Evolutionary conservation across 2,329 filamentous ascomycete genomes (phyloP).

Genomic region (Alternaria brassicae): DNA sequence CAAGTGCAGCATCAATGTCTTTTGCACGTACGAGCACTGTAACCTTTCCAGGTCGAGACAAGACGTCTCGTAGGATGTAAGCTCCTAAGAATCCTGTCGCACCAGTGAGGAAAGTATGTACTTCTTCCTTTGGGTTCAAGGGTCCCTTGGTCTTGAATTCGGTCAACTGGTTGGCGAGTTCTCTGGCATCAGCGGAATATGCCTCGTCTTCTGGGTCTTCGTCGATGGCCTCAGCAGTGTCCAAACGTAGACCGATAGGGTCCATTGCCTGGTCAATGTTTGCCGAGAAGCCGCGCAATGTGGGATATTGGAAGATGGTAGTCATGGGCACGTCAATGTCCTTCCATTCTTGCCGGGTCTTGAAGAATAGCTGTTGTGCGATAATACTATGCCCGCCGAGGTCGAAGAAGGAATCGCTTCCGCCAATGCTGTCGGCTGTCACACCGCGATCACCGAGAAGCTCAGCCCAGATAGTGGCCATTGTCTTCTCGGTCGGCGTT

Average conservation of each 20-base stretch:
- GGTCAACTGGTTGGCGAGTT: slow-evolving; percentile 58
- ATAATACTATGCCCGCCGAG: slow-evolving; percentile 81
- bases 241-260: slow-evolving; percentile 56
- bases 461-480: slow-evolving; percentile 78
- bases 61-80: slow-evolving; percentile 77
- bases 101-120: slow-evolving; percentile 82
- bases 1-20: slow-evolving; percentile 64
- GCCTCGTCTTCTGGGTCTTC: slow-evolving; percentile 59
- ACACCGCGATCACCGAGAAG: slow-evolving; percentile 67
- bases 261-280: slow-evolving; percentile 60
- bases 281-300: slow-evolving; percentile 63
- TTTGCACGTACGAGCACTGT: slow-evolving; percentile 79
- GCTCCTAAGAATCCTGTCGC: slow-evolving; percentile 89
- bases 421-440: slow-evolving; percentile 70
- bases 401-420: slow-evolving; percentile 75
- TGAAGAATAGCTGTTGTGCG: slow-evolving; percentile 80
- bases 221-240: slow-evolving; percentile 48
- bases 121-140: slow-evolving; percentile 46
- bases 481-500: slow-evolving; percentile 66
- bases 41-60: slow-evolving; percentile 70
- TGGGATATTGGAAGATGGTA: slow-evolving; percentile 72
- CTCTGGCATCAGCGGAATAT: slow-evolving; percentile 62
- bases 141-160: slow-evolving; percentile 52
- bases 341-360: slow-evolving; percentile 67
- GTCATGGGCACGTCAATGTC: slow-evolving; percentile 73